Evolutionary conservation across 2,329 filamentous ascomycete species (phyloP), one percentile per base, ranked within the genome.

Genomic region (Myriosclerotinia curreyana): DNA sequence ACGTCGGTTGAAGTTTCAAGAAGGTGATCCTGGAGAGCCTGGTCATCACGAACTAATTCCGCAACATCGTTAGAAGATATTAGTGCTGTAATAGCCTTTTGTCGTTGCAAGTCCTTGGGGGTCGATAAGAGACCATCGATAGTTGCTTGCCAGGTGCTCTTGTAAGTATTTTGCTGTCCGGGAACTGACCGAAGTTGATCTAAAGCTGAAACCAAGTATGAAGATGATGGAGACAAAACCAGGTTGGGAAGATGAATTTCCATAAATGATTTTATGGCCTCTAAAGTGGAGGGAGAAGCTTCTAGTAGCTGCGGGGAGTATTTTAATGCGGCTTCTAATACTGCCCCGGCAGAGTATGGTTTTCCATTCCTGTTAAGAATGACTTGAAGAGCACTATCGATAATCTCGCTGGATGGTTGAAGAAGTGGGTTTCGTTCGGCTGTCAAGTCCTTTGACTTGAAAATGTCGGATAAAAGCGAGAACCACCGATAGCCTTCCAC

Each of bases 401-500:
- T 64, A 12, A 75, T 71, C 12, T 66, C 48, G 40, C 53, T 58
- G 3, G 68, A 69, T 20, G 70, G 59, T 46, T 52, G 42, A 36
- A 69, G 40, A 17, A 72, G 59, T 34, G 66, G 53, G 8, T 67
- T 44, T 22, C 51, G 59, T 25, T 44, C 25, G n/a, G 59, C 55
- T n/a, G 64, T 36, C 7, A 79, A 28, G 15, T 49, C 31, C 17
- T 52, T 55, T 34, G 75, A 75, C 31, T 79, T 73, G 17, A 80
- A 70, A 28, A 72, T 62, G 52, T 70, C 69, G 2, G 69, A 67
- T n/a, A 72, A 38, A 4, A 75, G 62, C 40, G 82, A 77, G 66
- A 90, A 88, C 77, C 91, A 91, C 0, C 90, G 86, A 53, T 81
- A 79, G 0, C 87, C 87, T 70, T 89, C 83, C 8, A 86, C 80